A percentile compares a stretch with the other conserved stretches of the same genome.
Evolutionary conservation across 2,329 filamentous ascomycete genomes (phyloP).

Genomic region (Cercospora janseana): DNA sequence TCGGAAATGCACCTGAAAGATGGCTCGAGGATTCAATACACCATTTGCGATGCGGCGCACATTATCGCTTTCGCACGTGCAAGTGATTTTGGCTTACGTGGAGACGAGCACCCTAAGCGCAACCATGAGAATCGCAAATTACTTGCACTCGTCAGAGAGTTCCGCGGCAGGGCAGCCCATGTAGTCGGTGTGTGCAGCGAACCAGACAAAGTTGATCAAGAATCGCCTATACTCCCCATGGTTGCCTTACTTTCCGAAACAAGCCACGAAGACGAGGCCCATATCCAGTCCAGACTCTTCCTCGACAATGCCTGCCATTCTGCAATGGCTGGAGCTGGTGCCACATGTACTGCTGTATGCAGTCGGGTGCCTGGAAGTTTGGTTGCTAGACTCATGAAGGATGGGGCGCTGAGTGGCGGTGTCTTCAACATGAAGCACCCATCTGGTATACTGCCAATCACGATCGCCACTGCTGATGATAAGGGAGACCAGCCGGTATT

Average conservation of each 20-base stretch:
- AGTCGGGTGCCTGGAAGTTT: conserved; percentile 20
- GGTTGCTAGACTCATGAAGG: conserved; percentile 16
- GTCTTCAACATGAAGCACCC: conserved; percentile 23
- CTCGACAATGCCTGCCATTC: conserved; percentile 24
- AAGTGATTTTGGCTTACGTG: conserved; percentile 17
- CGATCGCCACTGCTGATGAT: conserved; percentile 12
- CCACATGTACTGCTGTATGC: conserved; percentile 23
- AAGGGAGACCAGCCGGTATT: conserved; percentile 15
- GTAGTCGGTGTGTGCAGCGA: conserved; percentile 20
- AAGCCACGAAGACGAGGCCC: conserved; percentile 13
- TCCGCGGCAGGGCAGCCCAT: conserved; percentile 22
- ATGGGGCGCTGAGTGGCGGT: conserved; percentile 5
- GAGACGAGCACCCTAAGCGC: conserved; percentile 20
- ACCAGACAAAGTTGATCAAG: conserved; percentile 19
- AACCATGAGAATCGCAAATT: conserved; percentile 18
- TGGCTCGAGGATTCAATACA: conserved; percentile 14
- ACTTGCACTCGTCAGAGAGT: conserved; percentile 14
- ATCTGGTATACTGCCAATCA: conserved; percentile 19
- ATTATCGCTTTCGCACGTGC: conserved; percentile 24
- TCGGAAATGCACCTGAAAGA: conserved; percentile 16
- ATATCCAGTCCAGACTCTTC: conserved; percentile 21
- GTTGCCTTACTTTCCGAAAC: conserved; percentile 17
- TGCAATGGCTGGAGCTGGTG: conserved; percentile 24
- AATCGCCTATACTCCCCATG: conserved; percentile 25
- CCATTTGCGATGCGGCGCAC: conserved; percentile 23